These are phyloP conservation scores for Zizania palustris DNA, from an alignment of 202 grass and related monocot genomes.

Conservation along the genomic window DNA sequence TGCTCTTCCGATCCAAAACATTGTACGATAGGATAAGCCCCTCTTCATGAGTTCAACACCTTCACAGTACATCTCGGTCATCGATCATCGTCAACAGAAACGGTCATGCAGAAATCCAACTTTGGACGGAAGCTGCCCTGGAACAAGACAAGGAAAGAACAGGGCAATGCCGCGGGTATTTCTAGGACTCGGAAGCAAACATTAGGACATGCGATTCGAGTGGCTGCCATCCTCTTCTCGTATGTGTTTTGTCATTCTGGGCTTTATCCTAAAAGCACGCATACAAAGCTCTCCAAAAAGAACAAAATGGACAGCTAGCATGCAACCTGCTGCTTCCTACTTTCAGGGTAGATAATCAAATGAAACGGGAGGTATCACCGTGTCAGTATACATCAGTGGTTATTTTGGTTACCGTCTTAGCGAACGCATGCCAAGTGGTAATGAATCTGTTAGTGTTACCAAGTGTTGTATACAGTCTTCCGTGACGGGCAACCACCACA, in stretches of 20 bases:
- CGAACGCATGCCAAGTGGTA: conserved; percentile 18
- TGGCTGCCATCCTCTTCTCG: not conserved
- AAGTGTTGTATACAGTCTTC: conserved; percentile 33
- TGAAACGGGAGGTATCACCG: conserved; percentile 37
- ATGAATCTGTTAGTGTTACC: conserved; percentile 52
- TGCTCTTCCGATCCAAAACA: no score
- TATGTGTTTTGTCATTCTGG: not conserved
- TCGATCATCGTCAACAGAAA: no score
- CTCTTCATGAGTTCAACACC: no score
- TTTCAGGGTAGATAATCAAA: conserved; percentile 39
- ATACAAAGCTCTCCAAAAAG: conserved; percentile 29
- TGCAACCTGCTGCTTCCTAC: conserved; percentile 9
- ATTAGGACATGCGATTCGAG: not conserved
- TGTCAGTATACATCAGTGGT: conserved; percentile 13
- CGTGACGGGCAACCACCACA: conserved; percentile 27
- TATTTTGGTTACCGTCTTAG: conserved; percentile 41
- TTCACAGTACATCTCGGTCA: no score
- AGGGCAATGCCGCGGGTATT: not conserved
- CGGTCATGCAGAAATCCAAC: not conserved
- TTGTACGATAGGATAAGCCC: no score
- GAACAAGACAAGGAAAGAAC: not conserved
- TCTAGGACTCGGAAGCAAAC: not conserved
- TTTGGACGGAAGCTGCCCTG: not conserved
- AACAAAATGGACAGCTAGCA: conserved; percentile 28
- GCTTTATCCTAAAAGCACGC: not conserved